Conservation (phyloP, 768 basidiomycete genomes). For the Mycena epipterygia region DNA sequence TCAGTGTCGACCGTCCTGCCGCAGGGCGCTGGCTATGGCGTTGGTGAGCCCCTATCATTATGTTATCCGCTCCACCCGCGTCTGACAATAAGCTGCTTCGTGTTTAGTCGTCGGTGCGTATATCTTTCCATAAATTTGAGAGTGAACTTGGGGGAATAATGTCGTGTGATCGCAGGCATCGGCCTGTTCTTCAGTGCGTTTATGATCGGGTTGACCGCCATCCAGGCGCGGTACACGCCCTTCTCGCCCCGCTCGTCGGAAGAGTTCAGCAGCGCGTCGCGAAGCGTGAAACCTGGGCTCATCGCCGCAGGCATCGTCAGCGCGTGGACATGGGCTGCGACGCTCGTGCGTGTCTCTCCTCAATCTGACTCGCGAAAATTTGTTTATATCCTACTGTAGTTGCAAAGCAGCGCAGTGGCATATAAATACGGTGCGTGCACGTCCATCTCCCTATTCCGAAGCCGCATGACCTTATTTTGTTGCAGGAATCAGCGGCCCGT, state of each 20-base stretch:
- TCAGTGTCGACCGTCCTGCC: conserved; percentile 63
- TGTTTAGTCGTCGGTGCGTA: conserved; percentile 64
- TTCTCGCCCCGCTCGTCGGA: conserved; percentile 86
- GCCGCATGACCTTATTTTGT: background rate
- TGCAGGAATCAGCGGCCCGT: conserved; percentile 81
- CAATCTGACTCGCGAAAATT: background rate
- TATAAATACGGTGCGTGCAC: conserved; percentile 77
- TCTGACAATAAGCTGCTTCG: background rate
- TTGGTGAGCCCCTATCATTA: conserved; percentile 35
- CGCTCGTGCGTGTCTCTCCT: conserved; percentile 59
- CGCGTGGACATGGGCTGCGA: conserved; percentile 94
- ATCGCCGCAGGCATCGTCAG: conserved; percentile 94
- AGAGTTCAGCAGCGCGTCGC: conserved; percentile 86
- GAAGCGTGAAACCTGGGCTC: conserved; percentile 90
- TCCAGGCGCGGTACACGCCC: conserved; percentile 88
- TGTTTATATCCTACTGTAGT: conserved; percentile 44
- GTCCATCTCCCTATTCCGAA: background rate
- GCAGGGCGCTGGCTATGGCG: conserved; percentile 89
- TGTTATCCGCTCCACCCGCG: no score
- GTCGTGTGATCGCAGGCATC: conserved; percentile 67
- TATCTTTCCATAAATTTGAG: background rate
- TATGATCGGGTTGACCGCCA: conserved; percentile 81
- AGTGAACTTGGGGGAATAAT: background rate
- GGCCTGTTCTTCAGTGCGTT: conserved; percentile 90
- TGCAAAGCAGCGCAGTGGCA: conserved; percentile 87